Percentiles rank a stretch among this genome's conserved stretches.
Conservation (phyloP, 768 basidiomycete genomes). For the Myochromella boudieri region DNA sequence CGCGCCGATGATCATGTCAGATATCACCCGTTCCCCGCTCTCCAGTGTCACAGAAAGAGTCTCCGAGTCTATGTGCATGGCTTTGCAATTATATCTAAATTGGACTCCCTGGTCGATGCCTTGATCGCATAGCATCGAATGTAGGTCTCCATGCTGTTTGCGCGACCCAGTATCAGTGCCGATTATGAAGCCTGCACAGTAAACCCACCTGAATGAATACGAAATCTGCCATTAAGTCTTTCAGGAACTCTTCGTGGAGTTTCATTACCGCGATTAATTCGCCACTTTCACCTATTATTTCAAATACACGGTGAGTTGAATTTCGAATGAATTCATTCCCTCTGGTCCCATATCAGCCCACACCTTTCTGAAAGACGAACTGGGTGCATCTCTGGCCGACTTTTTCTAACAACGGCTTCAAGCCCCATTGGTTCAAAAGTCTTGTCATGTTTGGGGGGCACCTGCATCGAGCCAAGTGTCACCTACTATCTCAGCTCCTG, state of each 20-base stretch:
- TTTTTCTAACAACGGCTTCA: conserved; percentile 40
- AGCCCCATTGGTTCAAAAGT: conserved; percentile 55
- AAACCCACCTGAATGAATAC: conserved; percentile 25
- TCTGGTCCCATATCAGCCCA: no score
- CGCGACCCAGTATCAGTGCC: not conserved
- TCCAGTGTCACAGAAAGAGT: conserved; percentile 36
- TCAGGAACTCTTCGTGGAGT: conserved; percentile 47
- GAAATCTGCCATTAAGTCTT: conserved; percentile 35
- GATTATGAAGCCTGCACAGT: not conserved
- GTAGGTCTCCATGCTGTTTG: conserved; percentile 52
- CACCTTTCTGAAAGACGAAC: conserved; percentile 29
- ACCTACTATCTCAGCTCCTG: not conserved
- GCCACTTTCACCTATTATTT: conserved; percentile 39
- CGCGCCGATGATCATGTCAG: conserved; percentile 60
- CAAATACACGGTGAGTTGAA: no score
- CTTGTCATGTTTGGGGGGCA: conserved; percentile 59
- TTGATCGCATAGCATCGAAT: conserved; percentile 44
- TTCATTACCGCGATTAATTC: conserved; percentile 42
- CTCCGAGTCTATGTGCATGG: conserved; percentile 29
- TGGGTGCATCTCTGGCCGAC: conserved; percentile 33
- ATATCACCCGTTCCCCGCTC: conserved; percentile 40
- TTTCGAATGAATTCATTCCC: no score
- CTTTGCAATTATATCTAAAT: conserved; percentile 40
- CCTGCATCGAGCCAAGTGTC: conserved; percentile 15
- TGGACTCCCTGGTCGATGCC: conserved; percentile 48